These are phyloP conservation scores for Russula lepida DNA, from an alignment of 768 basidiomycete species.

Conservation along the genomic window DNA sequence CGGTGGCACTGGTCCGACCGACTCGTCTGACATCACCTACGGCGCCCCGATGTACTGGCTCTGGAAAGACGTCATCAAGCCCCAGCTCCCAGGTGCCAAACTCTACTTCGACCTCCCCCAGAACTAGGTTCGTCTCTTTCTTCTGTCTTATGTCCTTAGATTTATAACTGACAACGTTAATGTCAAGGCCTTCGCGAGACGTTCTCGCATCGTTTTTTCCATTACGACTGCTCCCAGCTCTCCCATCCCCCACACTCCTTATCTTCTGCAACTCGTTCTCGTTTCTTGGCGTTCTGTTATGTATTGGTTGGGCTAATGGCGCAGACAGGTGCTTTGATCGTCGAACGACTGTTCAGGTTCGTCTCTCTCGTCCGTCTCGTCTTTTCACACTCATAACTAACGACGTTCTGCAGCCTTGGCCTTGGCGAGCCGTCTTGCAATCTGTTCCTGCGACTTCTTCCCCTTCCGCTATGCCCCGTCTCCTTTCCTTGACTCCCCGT, in stretches of 20 bases:
- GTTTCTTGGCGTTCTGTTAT: background rate
- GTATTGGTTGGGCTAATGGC: background rate
- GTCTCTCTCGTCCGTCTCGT: background rate
- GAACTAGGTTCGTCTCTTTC: background rate
- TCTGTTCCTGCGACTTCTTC: background rate
- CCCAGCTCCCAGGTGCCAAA: background rate
- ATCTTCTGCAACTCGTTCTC: background rate
- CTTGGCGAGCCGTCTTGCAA: background rate
- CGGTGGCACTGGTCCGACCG: background rate
- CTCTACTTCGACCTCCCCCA: background rate
- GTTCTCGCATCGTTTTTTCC: background rate
- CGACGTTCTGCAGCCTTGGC: background rate
- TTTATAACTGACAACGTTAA: background rate
- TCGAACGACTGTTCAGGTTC: background rate
- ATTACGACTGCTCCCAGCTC: background rate
- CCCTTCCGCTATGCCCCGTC: background rate
- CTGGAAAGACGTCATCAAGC: background rate
- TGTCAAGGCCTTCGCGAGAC: background rate
- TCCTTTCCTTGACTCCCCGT: too few relatives aligned
- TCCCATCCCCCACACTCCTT: background rate
- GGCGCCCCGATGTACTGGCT: background rate
- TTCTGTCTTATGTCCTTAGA: background rate
- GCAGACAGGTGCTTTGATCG: background rate
- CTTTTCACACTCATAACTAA: background rate
- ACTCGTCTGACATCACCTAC: background rate